phyloP scores from a whole-genome alignment of 768 basidiomycete species.

The Leccinum obscurum region DNA sequence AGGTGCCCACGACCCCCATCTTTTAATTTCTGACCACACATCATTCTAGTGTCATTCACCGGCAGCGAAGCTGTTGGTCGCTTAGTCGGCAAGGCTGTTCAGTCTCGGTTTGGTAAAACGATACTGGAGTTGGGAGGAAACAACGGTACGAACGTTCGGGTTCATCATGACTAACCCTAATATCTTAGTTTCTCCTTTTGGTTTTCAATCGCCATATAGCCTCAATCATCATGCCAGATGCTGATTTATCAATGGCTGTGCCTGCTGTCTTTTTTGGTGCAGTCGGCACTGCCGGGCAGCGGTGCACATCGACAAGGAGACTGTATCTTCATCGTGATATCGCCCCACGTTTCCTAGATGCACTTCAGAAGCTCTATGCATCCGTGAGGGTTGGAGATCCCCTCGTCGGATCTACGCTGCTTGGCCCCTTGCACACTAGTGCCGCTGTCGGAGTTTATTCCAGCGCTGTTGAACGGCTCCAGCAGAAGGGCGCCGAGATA shows the following conservation, averaged over 20 bases:
- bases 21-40: slow-evolving; percentile 2
- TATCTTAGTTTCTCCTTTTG: slow-evolving; percentile 18
- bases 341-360: slow-evolving; percentile 71
- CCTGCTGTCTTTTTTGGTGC: slow-evolving; percentile 93
- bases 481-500: slow-evolving; percentile 69
- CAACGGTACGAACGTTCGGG: slow-evolving; percentile 60
- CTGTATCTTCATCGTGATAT: slow-evolving; percentile 85
- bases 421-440: slow-evolving; percentile 85
- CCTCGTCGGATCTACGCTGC: slow-evolving; percentile 65
- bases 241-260: slow-evolving; percentile 86
- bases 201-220: slow-evolving; percentile 47
- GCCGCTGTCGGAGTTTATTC: slow-evolving; percentile 67
- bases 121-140: slow-evolving; percentile 94
- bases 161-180: slow-evolving; percentile 20
- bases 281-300: slow-evolving; percentile 73
- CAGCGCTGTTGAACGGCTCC: slow-evolving; percentile 59
- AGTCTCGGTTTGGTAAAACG: slow-evolving; percentile 84
- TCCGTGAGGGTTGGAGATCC: slow-evolving; percentile 84
- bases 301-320: slow-evolving; percentile 91
- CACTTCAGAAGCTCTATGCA: slow-evolving; percentile 72
- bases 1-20: slow-evolving; percentile 13
- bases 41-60: slow-evolving; percentile 81
- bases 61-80: slow-evolving; percentile 89
- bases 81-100: slow-evolving; percentile 84
- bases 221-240: slow-evolving; percentile 90